phyloP scores from a whole-genome alignment of 139 green algal species.

The Parachlorella kessleri region DNA sequence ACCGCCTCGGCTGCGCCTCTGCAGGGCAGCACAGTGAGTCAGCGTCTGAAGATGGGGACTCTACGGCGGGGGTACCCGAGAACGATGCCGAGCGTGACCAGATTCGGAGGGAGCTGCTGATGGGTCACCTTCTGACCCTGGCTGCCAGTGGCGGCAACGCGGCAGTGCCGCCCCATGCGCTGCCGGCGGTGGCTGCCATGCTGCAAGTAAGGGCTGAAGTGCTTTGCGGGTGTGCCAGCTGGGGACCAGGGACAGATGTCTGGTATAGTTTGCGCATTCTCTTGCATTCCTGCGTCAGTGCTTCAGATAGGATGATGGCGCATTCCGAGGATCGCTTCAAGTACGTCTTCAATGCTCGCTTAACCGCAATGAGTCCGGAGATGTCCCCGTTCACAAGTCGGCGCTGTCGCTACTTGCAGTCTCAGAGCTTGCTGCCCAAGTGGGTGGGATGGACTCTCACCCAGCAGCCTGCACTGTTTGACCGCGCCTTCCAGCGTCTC shows the following conservation, averaged over 20 bases:
- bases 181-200: slow-evolving; percentile 55
- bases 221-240: no score
- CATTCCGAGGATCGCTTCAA: no score
- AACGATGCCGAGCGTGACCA: slow-evolving; percentile 29
- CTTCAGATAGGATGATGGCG: no score
- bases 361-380: no score
- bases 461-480: slow-evolving; percentile 66
- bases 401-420: no score
- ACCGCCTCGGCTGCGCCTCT: no score
- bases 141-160: slow-evolving; percentile 19
- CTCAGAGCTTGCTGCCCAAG: slow-evolving; percentile 67
- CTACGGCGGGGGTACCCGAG: slow-evolving; percentile 3
- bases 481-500: slow-evolving; percentile 63
- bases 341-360: no score
- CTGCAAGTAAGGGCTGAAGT: no score
- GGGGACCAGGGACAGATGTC: no score
- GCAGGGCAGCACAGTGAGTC: background rate
- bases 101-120: slow-evolving; percentile 61
- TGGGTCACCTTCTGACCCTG: slow-evolving; percentile 67
- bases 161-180: slow-evolving; percentile 44
- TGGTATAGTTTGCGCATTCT: no score
- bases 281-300: no score
- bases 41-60: slow-evolving; percentile 7
- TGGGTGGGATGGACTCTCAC: slow-evolving; percentile 79
- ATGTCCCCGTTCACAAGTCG: no score